Evolutionary conservation across 176 grass and related monocot genomes (phyloP).

Genomic region (Avena eriantha): DNA sequence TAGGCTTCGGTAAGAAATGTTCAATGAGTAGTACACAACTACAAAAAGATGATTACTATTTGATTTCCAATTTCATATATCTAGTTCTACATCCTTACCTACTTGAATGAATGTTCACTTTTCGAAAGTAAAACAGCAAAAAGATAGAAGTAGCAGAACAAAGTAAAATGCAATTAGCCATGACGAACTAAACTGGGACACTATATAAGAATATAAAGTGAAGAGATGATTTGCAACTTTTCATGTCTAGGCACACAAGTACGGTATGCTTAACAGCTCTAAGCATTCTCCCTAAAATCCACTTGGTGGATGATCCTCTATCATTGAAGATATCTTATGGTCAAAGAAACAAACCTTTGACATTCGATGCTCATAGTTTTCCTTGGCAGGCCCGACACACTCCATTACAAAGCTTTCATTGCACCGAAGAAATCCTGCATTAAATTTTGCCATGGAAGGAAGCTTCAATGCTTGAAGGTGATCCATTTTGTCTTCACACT

Average conservation of each 20-base stretch:
- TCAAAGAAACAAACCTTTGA: conserved; percentile 63
- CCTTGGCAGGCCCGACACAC: conserved; percentile 81
- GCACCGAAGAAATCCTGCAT: conserved; percentile 81
- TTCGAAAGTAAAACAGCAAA: neutral
- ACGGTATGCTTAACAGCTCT: neutral
- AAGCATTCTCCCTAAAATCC: neutral
- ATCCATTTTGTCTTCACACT: conserved; percentile 98
- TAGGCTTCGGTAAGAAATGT: neutral
- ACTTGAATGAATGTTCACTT: neutral
- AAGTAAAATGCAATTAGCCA: neutral
- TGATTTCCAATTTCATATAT: neutral
- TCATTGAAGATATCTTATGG: conserved; percentile 15
- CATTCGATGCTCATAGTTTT: conserved; percentile 66
- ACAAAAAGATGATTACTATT: neutral
- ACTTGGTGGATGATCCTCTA: neutral
- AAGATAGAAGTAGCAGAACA: neutral
- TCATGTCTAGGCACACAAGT: neutral
- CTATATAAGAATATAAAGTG: neutral
- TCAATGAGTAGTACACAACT: neutral
- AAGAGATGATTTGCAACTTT: conserved; percentile 7
- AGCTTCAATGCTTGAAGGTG: conserved; percentile 84
- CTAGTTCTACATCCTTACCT: neutral
- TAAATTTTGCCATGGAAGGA: conserved; percentile 97
- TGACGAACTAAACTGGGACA: neutral
- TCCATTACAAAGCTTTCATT: conserved; percentile 75